Evolutionary conservation across 1,284 basidiomycete genomes (phyloP), one percentile per base, ranked within the genome.

Genomic region (Apiotrichum laibachii): DNA sequence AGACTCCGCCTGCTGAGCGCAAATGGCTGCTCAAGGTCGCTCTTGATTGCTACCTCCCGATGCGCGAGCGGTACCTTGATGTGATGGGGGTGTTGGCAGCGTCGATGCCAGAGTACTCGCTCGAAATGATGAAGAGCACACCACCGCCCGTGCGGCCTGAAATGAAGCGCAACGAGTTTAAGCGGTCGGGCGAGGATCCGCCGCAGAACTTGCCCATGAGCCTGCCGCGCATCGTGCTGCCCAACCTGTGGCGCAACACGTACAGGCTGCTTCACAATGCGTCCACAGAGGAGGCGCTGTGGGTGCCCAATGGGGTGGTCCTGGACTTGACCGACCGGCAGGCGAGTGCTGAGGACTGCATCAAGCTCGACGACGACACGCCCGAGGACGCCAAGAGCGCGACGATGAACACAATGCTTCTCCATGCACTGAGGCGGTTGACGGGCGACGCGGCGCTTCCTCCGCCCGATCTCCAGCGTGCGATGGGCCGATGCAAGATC

Each of bases 401-500:
- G 11, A 51, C 50, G 7, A 51, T 51, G 50, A 51, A 51, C 39
- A 42, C 39, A 2, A 51, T 51, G 50, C 37, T 51, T 9, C 9
- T 51, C 39, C 50, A 51, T 11, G 50, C 39, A 1, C 39, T 51
- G 15, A 13, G 21, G 2, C 37, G 50, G 13, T 11, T 51, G 5
- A 33, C 13, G 2, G 39, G 50, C 21, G 6, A 15, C 2, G 50
- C 10, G 12, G 3, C 16, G 7, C 5, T 3, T 5, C 22, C 50
- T 9, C 22, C 39, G 16, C 22, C 50, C 15, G 50, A 51, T 16
- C 13, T 40, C 39, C 39, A 42, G 39, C 37, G 26, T 2, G 39
- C 50, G 2, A 42, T 51, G 22, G 15, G 18, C 19, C 19, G 37
- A 2, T 35, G 34, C 16, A 12, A 40, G 21, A 18, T 51, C 21